Conservation (phyloP, 441 rosid species). For the Populus hybrid region DNA sequence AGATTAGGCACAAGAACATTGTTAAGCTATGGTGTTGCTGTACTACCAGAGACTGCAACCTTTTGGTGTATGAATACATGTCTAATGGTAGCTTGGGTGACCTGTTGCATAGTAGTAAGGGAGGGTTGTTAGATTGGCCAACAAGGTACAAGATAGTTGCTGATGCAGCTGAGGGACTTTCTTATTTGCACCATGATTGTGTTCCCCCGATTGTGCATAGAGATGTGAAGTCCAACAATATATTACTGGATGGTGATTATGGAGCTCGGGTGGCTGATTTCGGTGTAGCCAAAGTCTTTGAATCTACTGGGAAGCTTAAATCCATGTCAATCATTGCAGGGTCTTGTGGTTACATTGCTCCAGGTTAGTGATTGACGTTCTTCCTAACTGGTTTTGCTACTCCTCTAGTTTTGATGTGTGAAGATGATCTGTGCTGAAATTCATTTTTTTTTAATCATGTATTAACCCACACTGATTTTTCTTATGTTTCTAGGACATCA, state of each 20-base stretch:
- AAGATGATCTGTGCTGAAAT: neutral
- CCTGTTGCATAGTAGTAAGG: too few relatives aligned
- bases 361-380: conserved; percentile 51
- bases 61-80: too few relatives aligned
- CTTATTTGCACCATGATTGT: too few relatives aligned
- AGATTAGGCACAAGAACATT: too few relatives aligned
- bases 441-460: neutral
- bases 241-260: conserved; percentile 74
- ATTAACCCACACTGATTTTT: neutral
- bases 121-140: too few relatives aligned
- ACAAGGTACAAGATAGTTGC: too few relatives aligned
- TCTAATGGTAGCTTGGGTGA: too few relatives aligned
- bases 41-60: too few relatives aligned
- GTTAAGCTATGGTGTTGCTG: too few relatives aligned
- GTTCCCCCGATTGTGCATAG: conserved; percentile 96
- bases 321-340: conserved; percentile 99
- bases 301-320: conserved; percentile 62
- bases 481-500: neutral
- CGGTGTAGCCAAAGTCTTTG: conserved; percentile 87
- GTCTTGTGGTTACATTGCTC: conserved; percentile 98
- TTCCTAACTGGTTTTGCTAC: too few relatives aligned
- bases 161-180: too few relatives aligned
- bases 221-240: conserved; percentile 95
- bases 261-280: conserved; percentile 95
- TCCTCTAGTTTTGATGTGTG: neutral